Evolutionary conservation across 2,329 filamentous ascomycete species (phyloP).

Genomic region (Fusarium succisae): DNA sequence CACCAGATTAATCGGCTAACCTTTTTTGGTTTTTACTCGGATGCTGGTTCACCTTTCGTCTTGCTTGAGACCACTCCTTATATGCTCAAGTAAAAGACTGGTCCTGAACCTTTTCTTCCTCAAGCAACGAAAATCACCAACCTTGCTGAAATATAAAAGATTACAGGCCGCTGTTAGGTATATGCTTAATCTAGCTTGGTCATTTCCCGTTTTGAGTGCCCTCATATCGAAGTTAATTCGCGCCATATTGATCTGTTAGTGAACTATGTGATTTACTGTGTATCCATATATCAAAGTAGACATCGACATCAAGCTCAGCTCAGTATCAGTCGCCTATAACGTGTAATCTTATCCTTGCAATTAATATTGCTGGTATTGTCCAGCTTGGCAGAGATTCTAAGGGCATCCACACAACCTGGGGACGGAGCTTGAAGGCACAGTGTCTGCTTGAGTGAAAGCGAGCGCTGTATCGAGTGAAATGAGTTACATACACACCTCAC

Average conservation of each 20-base stretch:
- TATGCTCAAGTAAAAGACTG: background rate
- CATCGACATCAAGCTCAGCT: background rate
- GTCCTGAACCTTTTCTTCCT: background rate
- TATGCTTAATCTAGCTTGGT: background rate
- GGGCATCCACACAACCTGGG: background rate
- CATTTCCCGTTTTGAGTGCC: background rate
- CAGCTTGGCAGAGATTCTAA: background rate
- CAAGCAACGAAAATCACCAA: background rate
- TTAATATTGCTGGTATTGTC: background rate
- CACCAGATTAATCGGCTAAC: background rate
- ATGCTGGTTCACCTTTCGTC: background rate
- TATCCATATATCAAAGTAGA: background rate
- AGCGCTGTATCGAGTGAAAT: background rate
- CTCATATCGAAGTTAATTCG: background rate
- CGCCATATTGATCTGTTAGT: background rate
- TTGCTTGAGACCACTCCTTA: background rate
- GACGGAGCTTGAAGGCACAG: background rate
- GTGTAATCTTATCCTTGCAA: background rate
- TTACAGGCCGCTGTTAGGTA: background rate
- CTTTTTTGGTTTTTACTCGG: background rate
- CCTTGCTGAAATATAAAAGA: background rate
- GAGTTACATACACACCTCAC: background rate
- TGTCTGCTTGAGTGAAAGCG: background rate
- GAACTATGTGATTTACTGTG: background rate
- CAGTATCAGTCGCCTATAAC: background rate